Evolutionary conservation across 495 filamentous ascomycete species (phyloP), one percentile per base, ranked within the genome.

Genomic region (Aspergillus bertholletiae): DNA sequence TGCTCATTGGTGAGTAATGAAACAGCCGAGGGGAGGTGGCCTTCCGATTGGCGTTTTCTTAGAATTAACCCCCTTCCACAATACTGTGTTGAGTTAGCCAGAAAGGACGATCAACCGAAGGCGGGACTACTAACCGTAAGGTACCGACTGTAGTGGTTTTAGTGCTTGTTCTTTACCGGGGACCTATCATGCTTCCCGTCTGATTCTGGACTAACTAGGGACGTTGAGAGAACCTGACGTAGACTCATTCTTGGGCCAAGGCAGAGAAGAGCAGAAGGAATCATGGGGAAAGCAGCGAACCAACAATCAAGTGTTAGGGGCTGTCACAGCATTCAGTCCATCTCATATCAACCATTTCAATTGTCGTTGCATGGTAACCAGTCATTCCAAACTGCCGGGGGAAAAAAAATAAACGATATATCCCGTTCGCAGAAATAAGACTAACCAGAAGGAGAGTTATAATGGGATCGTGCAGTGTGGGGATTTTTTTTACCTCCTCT

Each of bases 381-480:
- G 15, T 21, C 39, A 43, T 43, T 43, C 39, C 39, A 37, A 37
- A 37, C 13, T n/a, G 5, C 30, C 27, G 27, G 27, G 27, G 13
- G 17, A 37, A 37, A 5, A 37, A n/a, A n/a, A 5, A 37, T 37
- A 15, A 15, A 3, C 4, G 13, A 15, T n/a, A 3, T 15, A 15
- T n/a, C n/a, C n/a, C n/a, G n/a, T n/a, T n/a, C n/a, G n/a, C n/a
- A n/a, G n/a, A 37, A 11, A n/a, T 37, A n/a, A 15, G 18, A 17
- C 24, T 48, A 32, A 21, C 46, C 27, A 48, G 24, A 18, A 48
- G 2, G 32, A n/a, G 27, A 49, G 1, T 13, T 15, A n/a, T 21
- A 32, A 32, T 49, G 9, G n/a, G 22, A 56, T 54, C 51, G 54
- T 59, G 54, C 57, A 55, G 44, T 51, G 61, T 54, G 55, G 55